Evolutionary conservation across 768 basidiomycete species (phyloP).

Genomic region (Tylopilus sp.): DNA sequence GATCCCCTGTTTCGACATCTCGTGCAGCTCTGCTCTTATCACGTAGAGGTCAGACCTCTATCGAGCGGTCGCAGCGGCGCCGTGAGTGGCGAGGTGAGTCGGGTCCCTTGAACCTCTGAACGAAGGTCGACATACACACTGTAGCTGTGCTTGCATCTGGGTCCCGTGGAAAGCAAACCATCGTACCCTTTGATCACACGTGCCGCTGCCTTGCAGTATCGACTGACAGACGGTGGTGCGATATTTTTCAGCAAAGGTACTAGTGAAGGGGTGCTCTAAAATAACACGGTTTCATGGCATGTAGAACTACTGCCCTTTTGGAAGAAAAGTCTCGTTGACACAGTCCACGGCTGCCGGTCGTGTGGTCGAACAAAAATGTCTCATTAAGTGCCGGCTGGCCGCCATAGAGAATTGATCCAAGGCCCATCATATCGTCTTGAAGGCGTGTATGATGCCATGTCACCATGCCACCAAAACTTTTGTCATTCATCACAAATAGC

Average conservation of each 20-base stretch:
- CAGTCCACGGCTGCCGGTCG: neutral
- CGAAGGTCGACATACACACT: neutral
- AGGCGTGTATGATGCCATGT: no score
- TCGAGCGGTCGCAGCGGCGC: constrained; percentile 73
- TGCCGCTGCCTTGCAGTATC: constrained; percentile 62
- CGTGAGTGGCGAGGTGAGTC: constrained; percentile 70
- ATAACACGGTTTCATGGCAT: neutral
- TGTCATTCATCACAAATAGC: constrained; percentile 32
- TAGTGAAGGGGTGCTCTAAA: constrained; percentile 56
- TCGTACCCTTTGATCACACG: constrained; percentile 44
- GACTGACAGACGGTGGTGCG: constrained; percentile 60
- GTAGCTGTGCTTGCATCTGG: constrained; percentile 62
- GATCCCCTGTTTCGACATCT: constrained; percentile 60
- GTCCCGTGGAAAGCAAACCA: constrained; percentile 38
- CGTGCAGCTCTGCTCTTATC: constrained; percentile 61
- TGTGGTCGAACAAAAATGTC: neutral
- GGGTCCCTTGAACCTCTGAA: neutral
- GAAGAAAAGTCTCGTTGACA: neutral
- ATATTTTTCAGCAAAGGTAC: constrained; percentile 75
- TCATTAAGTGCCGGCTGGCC: neutral
- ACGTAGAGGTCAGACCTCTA: constrained; percentile 68
- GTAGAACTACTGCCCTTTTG: neutral
- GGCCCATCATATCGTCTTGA: neutral
- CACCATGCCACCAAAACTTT: neutral
- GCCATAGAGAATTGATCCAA: neutral